A percentile compares a stretch with the other conserved stretches of the same genome.
phyloP scores from a whole-genome alignment of 352 stramenopile species.

The Globisporangium uncinulatum region DNA sequence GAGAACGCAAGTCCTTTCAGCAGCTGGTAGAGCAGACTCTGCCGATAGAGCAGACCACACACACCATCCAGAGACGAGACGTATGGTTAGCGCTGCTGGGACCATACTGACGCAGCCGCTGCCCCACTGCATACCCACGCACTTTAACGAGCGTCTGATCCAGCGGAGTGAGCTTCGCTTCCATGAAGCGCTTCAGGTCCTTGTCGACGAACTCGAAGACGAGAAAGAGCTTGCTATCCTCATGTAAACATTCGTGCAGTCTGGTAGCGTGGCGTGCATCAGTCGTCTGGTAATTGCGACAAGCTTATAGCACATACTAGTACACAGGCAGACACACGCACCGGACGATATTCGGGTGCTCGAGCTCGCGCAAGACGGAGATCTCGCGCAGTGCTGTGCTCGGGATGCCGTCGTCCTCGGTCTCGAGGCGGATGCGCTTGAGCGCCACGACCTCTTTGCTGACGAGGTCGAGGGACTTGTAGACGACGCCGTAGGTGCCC shows the following conservation, averaged over 20 bases:
- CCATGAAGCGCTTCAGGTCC: slow-evolving; percentile 96
- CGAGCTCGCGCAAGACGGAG: slow-evolving; percentile 95
- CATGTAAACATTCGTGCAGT: slow-evolving; percentile 94
- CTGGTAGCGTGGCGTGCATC: slow-evolving; percentile 15
- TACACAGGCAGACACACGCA: slow-evolving; percentile 5
- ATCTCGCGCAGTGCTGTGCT: slow-evolving; percentile 98
- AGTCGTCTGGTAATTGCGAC: no score
- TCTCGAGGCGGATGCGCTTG: slow-evolving; percentile 97
- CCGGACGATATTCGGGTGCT: slow-evolving; percentile 98
- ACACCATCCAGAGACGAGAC: no score
- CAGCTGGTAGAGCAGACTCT: slow-evolving; percentile 82
- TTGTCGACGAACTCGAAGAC: slow-evolving; percentile 99
- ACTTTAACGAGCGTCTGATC: slow-evolving; percentile 64
- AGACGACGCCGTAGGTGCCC: slow-evolving; percentile 96
- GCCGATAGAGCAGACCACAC: no score
- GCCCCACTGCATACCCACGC: not conserved
- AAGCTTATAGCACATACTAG: not conserved
- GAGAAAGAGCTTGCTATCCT: slow-evolving; percentile 95
- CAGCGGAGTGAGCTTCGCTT: slow-evolving; percentile 73
- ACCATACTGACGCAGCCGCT: no score
- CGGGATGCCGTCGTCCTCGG: slow-evolving; percentile 99
- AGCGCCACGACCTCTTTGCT: slow-evolving; percentile 91
- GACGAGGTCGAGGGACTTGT: slow-evolving; percentile 93
- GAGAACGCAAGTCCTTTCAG: slow-evolving; percentile 85
- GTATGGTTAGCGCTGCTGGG: no score